These are phyloP conservation scores for Jacaranda copaia DNA, from an alignment of 257 asterid species.

Conservation along the genomic window DNA sequence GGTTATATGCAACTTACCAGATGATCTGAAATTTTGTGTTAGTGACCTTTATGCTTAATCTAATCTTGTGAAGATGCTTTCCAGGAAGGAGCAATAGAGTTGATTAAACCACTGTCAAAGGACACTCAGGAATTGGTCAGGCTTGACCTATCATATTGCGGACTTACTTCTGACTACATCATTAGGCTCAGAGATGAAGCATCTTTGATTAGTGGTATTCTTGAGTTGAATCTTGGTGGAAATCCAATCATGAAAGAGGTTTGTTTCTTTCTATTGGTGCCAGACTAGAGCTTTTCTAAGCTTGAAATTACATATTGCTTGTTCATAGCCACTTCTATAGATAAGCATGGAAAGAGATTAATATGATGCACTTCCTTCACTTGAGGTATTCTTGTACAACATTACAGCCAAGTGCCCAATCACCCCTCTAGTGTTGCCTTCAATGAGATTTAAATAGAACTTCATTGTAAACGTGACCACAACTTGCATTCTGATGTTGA, in stretches of 20 bases:
- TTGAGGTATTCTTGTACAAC: background rate
- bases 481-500: conserved; percentile 9
- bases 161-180: conserved; percentile 60
- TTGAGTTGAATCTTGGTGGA: conserved; percentile 88
- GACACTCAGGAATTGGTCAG: conserved; percentile 71
- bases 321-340: background rate
- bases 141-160: conserved; percentile 84
- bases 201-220: conserved; percentile 56
- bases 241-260: conserved; percentile 85
- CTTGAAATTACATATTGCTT: conserved; percentile 23
- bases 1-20: background rate
- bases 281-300: background rate
- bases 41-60: conserved; percentile 22
- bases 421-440: conserved; percentile 20
- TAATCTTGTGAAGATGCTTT: conserved; percentile 37
- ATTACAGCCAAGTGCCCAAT: background rate
- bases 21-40: background rate
- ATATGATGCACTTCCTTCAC: background rate
- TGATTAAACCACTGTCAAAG: conserved; percentile 73
- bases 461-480: background rate
- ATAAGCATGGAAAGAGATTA: conserved; percentile 3
- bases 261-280: conserved; percentile 37
- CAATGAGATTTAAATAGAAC: background rate
- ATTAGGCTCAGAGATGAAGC: conserved; percentile 59
- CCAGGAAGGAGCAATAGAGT: conserved; percentile 80